Base-by-base conservation (phyloP, 2,329 filamentous ascomycete genomes). In the Leptographium galeiforme region DNA sequence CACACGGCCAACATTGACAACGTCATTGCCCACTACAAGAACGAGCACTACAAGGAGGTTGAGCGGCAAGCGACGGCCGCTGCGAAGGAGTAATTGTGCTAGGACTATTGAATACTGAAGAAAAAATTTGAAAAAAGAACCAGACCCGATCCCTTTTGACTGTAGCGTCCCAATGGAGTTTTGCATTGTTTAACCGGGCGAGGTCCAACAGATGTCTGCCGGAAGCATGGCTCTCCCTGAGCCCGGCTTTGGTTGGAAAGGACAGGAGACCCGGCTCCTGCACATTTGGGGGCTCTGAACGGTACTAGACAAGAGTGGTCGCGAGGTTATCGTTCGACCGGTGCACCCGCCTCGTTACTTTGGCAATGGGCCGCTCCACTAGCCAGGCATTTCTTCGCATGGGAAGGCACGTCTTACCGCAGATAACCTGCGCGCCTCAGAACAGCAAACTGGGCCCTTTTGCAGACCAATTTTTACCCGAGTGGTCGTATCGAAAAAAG, bases 11-110 rank as follows among this genome's bases (percentile, higher is more conserved):
- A 77, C 64, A 64, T 82, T 48, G 76, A 79, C 63, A 68, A 77
- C 60, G 70, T 80, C 33, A 71, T 78, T 16, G 76, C 74, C 63
- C 78, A 81, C 67, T 81, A 78, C 68, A 69, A 69, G 61, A 69
- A 76, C 64, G 66, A 75, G 66, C 72, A 80, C 59, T 61, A 74
- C 53, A 72, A 72, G 55, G 75, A 78, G 55, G 77, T 79, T 65
- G 77, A 75, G 60, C 70, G 73, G 59, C 81, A 81, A 67, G 68
- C 67, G 40, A 68, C 70, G 63, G 57, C 56, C 4, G 55, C 55
- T 4, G 76, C 70, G 10, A 53, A 11, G 65, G 57, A 4, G 56
- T 58, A 50, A 64, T 33, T 10, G 13, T 45, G 12, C 30, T 32
- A 25, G 12, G 25, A 16, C 8, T n/a, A 16, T 8, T 19, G 25